These are phyloP conservation scores for Trichosporon sp. DNA, from an alignment of 1,284 basidiomycete genomes.

Conservation along the genomic window DNA sequence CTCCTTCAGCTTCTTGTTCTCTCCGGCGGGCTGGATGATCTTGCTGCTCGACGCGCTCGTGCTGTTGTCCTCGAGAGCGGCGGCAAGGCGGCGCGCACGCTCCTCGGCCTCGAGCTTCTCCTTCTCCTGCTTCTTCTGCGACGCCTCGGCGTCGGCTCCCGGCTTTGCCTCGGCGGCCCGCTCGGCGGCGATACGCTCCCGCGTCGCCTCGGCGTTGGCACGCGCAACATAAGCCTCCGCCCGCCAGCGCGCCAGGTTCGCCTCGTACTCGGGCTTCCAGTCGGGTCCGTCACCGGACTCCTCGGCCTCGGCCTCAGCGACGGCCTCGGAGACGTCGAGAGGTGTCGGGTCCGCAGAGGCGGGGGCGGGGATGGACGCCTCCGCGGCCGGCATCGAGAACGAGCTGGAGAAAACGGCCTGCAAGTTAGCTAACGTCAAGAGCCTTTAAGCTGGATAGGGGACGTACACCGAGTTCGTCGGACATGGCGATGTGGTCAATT, in stretches of 20 bases:
- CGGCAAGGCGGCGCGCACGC: constrained; percentile 31
- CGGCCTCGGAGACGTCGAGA: constrained; percentile 12
- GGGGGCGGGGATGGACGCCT: constrained; percentile 30
- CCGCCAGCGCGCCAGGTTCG: constrained; percentile 71
- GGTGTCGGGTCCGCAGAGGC: constrained; percentile 5
- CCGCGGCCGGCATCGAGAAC: constrained; percentile 50
- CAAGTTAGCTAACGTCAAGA: constrained; percentile 17
- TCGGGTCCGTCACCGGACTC: constrained; percentile 33
- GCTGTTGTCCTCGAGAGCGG: constrained; percentile 26
- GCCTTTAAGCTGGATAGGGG: neutral
- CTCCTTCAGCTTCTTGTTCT: constrained; percentile 58
- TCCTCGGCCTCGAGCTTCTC: constrained; percentile 38
- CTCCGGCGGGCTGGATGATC: constrained; percentile 22
- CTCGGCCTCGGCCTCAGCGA: constrained; percentile 29
- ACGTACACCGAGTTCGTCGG: constrained; percentile 36
- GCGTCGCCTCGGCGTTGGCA: constrained; percentile 70
- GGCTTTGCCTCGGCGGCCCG: constrained; percentile 38
- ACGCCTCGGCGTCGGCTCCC: constrained; percentile 32
- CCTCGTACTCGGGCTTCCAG: constrained; percentile 70
- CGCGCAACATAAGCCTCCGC: constrained; percentile 72
- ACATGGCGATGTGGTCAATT: constrained; percentile 36
- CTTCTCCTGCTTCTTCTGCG: constrained; percentile 33
- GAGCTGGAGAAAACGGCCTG: constrained; percentile 54
- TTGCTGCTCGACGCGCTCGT: constrained; percentile 19
- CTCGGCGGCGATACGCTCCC: constrained; percentile 51